phyloP scores from a whole-genome alignment of 2,329 filamentous ascomycete genomes.

The Penicillium sp. region DNA sequence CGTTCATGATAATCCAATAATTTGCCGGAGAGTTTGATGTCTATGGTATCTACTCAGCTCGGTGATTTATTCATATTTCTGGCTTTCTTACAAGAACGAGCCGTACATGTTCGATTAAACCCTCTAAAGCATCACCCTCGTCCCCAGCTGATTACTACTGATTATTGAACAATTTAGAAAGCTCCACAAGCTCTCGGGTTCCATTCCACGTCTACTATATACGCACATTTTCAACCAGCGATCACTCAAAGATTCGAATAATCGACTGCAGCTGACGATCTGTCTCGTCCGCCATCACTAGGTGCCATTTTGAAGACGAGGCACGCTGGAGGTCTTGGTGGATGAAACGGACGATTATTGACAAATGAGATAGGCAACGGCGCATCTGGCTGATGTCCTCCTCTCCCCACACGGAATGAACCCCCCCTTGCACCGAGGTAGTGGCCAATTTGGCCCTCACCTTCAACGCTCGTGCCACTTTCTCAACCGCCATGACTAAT shows the following conservation, averaged over 20 bases:
- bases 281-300: constrained; percentile 35
- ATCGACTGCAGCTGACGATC: constrained; percentile 32
- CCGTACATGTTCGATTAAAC: background rate
- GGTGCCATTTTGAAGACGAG: constrained; percentile 21
- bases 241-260: constrained; percentile 33
- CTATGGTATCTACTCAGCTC: background rate
- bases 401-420: constrained; percentile 23
- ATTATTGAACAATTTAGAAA: background rate
- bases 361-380: constrained; percentile 29
- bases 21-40: background rate
- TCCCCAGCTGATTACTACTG: background rate
- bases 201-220: background rate
- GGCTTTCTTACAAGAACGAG: background rate
- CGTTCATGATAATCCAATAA: too few relatives aligned
- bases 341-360: constrained; percentile 29
- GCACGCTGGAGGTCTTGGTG: constrained; percentile 10
- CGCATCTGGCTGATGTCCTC: constrained; percentile 23
- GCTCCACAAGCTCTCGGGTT: background rate
- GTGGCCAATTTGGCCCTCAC: constrained; percentile 18
- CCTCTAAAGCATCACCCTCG: background rate
- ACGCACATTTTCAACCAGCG: constrained; percentile 5
- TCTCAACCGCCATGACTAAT: constrained; percentile 34
- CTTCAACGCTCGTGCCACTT: constrained; percentile 29
- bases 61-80: background rate
- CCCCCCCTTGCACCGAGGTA: constrained; percentile 13